Base-by-base conservation (phyloP, 2,329 filamentous ascomycete genomes). In the Trichocomaceae sp. region DNA sequence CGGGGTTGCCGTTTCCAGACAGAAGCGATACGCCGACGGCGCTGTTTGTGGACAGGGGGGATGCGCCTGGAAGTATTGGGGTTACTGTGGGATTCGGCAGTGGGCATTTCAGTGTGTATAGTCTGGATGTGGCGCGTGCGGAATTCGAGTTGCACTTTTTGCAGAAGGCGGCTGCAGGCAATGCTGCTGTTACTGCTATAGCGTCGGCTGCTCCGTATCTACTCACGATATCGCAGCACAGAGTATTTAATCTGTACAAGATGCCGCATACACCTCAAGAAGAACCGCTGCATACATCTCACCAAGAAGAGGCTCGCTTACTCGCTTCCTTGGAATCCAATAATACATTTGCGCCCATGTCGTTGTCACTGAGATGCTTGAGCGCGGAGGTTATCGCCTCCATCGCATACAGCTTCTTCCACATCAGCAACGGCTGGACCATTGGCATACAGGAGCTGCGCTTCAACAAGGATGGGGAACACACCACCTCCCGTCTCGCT, bases 371-470 rank as follows among this genome's bases (percentile, higher is more conserved):
- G 37, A 83, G 90, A n/a, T 80, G 78, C 23, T 83, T 83, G 13
- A 68, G 81, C 0, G 74, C 76, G 3, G 81, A 81, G 10, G 81
- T 89, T 17, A 81, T 90, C n/a, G 87, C 89, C 1, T 90, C 88
- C 0, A 87, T 96, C 57, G 91, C 89, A 1, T 96, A 95, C 68
- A 88, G 88, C 0, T 83, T 95, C 60, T 84, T 86, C 15, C 87
- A 87, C 2, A 83, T 84, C 62, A 77, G 85, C 2, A 84, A 83
- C 44, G 90, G 90, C 26, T 96, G 91, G 88, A 90, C 87, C 7
- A 81, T 96, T 15, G 91, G 90, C 2, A 82, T 97, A n/a, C 92
- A 97, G 69, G 92, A 96, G 69, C 75, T 96, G 44, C 84, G 86
- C 56, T 79, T 95, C n/a, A 71, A 71, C 33, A 69, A 69, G 50